Evolutionary conservation across 148 eudicot genomes (phyloP).

Genomic region (Amaranthus hypochondriacus): DNA sequence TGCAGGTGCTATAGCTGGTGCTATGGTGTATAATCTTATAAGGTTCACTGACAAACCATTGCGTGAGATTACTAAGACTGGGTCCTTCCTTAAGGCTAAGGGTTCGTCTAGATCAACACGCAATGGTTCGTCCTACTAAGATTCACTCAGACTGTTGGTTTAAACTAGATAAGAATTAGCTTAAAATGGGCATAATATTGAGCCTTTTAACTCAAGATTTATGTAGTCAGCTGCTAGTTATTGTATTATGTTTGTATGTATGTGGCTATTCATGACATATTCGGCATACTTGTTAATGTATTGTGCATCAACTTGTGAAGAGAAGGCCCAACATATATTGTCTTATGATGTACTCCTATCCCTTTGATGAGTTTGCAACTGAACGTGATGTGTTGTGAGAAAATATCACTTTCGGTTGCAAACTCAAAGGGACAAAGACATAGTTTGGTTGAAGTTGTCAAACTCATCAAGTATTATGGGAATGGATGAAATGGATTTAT

Average conservation of each 20-base stretch:
- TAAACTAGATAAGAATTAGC: neutral
- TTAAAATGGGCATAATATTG: neutral
- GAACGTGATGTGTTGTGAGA: too few species aligned
- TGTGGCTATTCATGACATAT: neutral
- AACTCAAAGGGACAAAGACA: too few species aligned
- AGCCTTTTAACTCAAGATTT: neutral
- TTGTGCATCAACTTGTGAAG: neutral
- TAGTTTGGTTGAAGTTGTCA: too few species aligned
- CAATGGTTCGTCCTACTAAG: constrained; percentile 13
- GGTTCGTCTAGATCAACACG: constrained; percentile 11
- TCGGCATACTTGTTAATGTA: neutral
- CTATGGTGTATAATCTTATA: constrained; percentile 67
- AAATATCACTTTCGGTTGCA: too few species aligned
- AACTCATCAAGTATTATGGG: too few species aligned
- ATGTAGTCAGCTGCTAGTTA: neutral
- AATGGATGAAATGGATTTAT: too few species aligned
- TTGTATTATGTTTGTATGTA: neutral
- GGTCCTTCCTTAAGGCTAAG: constrained; percentile 32
- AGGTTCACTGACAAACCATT: constrained; percentile 65
- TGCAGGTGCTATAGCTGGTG: constrained; percentile 56
- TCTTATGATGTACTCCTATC: too few species aligned
- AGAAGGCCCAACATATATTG: neutral
- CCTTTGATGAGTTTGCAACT: too few species aligned
- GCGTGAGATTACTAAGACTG: constrained; percentile 46
- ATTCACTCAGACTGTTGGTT: too few species aligned